Conservation (phyloP, 495 filamentous ascomycete species). For the Annulohypoxylon nitens region DNA sequence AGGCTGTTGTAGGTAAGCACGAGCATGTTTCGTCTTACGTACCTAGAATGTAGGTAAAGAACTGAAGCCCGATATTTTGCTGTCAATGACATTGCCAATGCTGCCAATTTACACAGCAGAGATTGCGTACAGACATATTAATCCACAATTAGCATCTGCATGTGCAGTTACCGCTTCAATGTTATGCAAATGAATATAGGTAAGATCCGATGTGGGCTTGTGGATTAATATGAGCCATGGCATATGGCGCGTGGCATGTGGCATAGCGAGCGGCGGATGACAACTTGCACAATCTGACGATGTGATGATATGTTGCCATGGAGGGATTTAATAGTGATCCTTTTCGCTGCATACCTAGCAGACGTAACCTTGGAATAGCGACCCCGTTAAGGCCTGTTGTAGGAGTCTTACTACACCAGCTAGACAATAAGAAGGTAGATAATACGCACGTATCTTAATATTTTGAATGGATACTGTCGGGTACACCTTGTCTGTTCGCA, state of each 20-base stretch:
- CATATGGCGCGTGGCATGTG: neutral
- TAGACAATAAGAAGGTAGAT: neutral
- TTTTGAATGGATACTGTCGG: neutral
- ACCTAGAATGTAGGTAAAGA: neutral
- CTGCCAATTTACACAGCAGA: neutral
- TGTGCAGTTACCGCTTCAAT: neutral
- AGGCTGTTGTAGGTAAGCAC: neutral
- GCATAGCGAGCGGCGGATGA: neutral
- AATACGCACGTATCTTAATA: neutral
- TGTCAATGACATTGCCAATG: neutral
- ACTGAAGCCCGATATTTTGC: neutral
- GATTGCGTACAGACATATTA: neutral
- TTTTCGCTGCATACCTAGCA: neutral
- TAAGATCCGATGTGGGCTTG: neutral
- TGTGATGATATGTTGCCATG: neutral
- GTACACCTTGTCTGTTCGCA: neutral
- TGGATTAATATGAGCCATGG: neutral
- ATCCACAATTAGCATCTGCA: neutral
- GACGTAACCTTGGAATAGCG: neutral
- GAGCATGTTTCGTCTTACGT: conserved; percentile 3
- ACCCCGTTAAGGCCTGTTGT: neutral
- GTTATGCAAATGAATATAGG: neutral
- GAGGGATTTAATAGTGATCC: neutral
- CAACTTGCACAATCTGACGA: conserved; percentile 6
- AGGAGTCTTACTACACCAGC: conserved; percentile 1